Conservation (phyloP, 352 stramenopile species). For the Phytophthora multivora region DNA sequence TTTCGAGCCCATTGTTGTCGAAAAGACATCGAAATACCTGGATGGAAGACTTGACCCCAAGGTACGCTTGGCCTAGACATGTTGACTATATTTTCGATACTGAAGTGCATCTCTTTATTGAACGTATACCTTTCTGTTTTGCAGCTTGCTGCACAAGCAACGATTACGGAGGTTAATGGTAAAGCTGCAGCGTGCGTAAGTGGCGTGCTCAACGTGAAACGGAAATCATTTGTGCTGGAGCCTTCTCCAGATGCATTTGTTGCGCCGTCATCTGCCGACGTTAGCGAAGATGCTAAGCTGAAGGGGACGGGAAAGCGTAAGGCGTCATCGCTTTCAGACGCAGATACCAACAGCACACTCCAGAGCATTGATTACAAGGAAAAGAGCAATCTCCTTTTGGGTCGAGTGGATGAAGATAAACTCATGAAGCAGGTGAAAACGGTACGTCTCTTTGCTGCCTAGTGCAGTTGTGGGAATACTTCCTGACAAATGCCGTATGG, state of each 20-base stretch:
- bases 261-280: neutral
- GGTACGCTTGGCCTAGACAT: constrained; percentile 28
- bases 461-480: neutral
- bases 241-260: constrained; percentile 5
- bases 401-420: constrained; percentile 81
- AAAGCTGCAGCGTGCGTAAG: constrained; percentile 65
- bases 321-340: constrained; percentile 17
- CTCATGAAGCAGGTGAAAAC: constrained; percentile 78
- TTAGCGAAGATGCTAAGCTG: constrained; percentile 18
- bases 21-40: constrained; percentile 85
- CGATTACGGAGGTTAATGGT: constrained; percentile 73
- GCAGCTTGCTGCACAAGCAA: constrained; percentile 60
- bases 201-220: constrained; percentile 61
- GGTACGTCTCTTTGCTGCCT: constrained; percentile 31
- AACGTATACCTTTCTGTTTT: neutral
- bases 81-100: neutral
- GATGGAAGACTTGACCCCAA: constrained; percentile 76
- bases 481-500: constrained; percentile 2
- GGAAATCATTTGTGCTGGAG: constrained; percentile 68
- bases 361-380: constrained; percentile 68
- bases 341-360: constrained; percentile 17
- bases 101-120: neutral
- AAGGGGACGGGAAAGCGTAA: constrained; percentile 42
- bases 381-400: constrained; percentile 60
- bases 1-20: constrained; percentile 74